Evolutionary conservation across 768 basidiomycete genomes (phyloP).

Genomic region (Hirschioporus abietinus): DNA sequence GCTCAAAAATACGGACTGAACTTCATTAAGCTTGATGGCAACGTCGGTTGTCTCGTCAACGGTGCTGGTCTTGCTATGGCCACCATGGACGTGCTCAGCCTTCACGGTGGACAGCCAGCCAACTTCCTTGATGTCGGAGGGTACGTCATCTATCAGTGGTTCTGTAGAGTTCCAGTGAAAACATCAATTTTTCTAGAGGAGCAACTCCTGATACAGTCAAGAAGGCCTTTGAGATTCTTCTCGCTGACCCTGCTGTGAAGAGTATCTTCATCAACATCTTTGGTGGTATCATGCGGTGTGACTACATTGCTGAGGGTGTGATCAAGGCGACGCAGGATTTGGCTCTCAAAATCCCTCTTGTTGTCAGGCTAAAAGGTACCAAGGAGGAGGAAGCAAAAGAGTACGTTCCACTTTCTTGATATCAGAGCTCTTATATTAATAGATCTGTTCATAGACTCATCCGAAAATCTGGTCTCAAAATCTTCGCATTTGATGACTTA

Average conservation of each 20-base stretch:
- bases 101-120: conserved; percentile 95
- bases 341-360: conserved; percentile 73
- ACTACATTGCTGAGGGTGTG: conserved; percentile 97
- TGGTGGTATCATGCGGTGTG: conserved; percentile 99
- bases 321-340: conserved; percentile 97
- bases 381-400: conserved; percentile 94
- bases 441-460: conserved; percentile 66
- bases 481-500: conserved; percentile 86
- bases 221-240: conserved; percentile 96
- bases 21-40: conserved; percentile 99
- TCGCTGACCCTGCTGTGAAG: conserved; percentile 89
- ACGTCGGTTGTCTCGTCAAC: conserved; percentile 95
- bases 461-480: conserved; percentile 85
- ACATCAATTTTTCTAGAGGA: conserved; percentile 46
- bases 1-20: conserved; percentile 94
- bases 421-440: conserved; percentile 3
- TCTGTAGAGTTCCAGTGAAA: conserved; percentile 2
- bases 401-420: conserved; percentile 41
- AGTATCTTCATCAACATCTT: conserved; percentile 99
- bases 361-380: conserved; percentile 95
- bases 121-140: conserved; percentile 99
- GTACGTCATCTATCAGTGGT: conserved; percentile 32
- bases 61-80: conserved; percentile 99
- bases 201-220: conserved; percentile 99
- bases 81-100: conserved; percentile 97